Evolutionary conservation across 345 rosid species (phyloP).

Genomic region (Orychophragmus violaceus): DNA sequence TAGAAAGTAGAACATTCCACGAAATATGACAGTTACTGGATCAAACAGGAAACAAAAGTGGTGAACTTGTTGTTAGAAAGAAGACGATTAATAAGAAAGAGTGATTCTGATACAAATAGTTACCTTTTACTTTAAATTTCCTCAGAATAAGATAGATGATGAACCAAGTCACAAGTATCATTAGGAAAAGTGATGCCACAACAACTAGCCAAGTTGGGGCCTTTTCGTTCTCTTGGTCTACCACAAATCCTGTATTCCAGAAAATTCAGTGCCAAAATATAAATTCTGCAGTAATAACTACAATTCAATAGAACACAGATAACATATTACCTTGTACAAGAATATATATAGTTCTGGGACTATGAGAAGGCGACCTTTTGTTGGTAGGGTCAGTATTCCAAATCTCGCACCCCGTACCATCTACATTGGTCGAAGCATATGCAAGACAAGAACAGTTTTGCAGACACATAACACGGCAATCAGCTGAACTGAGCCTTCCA

Average conservation of each 20-base stretch:
- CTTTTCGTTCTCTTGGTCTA: neutral
- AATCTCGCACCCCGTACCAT: slow-evolving; percentile 36
- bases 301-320: neutral
- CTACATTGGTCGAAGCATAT: slow-evolving; percentile 30
- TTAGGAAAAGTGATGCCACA: slow-evolving; percentile 15
- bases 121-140: slow-evolving; percentile 22
- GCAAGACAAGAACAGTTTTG: slow-evolving; percentile 38
- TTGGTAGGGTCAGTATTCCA: slow-evolving; percentile 27
- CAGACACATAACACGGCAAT: slow-evolving; percentile 28
- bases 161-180: slow-evolving; percentile 12
- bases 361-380: neutral
- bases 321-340: neutral
- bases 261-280: neutral
- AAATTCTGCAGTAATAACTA: neutral
- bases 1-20: neutral
- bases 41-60: neutral
- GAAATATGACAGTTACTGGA: neutral
- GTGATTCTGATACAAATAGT: neutral
- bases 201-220: slow-evolving; percentile 25
- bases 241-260: neutral
- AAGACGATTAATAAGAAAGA: neutral
- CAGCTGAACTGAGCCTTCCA: slow-evolving; percentile 16
- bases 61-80: neutral
- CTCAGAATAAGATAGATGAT: slow-evolving; percentile 11
- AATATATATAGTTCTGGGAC: slow-evolving; percentile 5